Evolutionary conservation across 2,329 filamentous ascomycete genomes (phyloP).

Genomic region (Tolypocladium nubicola): DNA sequence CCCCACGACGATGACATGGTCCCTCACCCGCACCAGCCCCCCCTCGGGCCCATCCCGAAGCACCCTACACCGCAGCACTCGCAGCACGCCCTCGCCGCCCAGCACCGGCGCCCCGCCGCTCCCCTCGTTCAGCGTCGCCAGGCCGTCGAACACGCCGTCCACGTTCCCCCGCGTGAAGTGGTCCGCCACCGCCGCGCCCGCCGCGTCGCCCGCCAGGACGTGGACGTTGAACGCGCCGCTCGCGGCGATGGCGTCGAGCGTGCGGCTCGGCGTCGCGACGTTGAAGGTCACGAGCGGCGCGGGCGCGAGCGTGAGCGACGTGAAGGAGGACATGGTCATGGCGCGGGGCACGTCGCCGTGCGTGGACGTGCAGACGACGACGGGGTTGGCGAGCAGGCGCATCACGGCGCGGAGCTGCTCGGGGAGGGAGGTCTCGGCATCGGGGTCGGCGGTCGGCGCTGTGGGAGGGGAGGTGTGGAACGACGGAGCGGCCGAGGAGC

Average conservation of each 20-base stretch:
- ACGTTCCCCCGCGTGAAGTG: slow-evolving; percentile 40
- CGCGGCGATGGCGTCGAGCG: slow-evolving; percentile 36
- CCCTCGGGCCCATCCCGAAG: slow-evolving; percentile 24
- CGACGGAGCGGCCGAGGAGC: slow-evolving; percentile 1
- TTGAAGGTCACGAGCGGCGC: slow-evolving; percentile 46
- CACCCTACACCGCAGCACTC: slow-evolving; percentile 33
- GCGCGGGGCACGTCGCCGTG: slow-evolving; percentile 27
- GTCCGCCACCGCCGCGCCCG: slow-evolving; percentile 39
- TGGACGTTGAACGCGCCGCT: slow-evolving; percentile 43
- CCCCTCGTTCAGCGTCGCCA: slow-evolving; percentile 15
- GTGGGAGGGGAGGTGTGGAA: slow-evolving; percentile 8
- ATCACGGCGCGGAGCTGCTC: slow-evolving; percentile 41
- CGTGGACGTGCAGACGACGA: slow-evolving; percentile 44
- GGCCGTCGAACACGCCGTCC: slow-evolving; percentile 25
- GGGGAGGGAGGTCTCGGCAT: slow-evolving; percentile 21
- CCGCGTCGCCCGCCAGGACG: slow-evolving; percentile 34
- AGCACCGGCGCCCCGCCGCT: slow-evolving; percentile 29
- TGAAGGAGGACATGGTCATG: slow-evolving; percentile 52
- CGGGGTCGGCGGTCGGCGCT: slow-evolving; percentile 23
- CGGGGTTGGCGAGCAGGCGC: slow-evolving; percentile 42
- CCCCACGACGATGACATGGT: slow-evolving; percentile 41
- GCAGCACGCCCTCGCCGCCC: slow-evolving; percentile 40
- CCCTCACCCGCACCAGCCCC: slow-evolving; percentile 36
- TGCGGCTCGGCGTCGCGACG: slow-evolving; percentile 43
- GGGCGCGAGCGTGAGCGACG: slow-evolving; percentile 41